A percentile compares a stretch with the other conserved stretches of the same genome.
Conservation (phyloP, 1,284 basidiomycete species). For the Trichosporon sp. region DNA sequence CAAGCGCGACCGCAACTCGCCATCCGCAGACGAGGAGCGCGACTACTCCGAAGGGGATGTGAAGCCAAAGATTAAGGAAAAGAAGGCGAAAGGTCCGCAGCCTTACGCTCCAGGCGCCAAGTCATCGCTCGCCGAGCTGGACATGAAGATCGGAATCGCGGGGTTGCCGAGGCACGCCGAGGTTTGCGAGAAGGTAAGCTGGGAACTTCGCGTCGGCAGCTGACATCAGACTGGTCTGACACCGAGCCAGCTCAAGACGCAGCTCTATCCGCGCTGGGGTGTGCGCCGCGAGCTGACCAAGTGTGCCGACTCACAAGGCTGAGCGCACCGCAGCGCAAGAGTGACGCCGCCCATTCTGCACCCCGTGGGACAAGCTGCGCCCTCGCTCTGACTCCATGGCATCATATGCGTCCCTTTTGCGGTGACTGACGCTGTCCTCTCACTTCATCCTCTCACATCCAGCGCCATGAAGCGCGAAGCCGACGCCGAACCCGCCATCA, state of each 20-base stretch:
- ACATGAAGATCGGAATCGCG: not conserved
- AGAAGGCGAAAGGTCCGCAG: conserved; percentile 1
- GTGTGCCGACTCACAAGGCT: not conserved
- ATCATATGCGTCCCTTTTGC: not conserved
- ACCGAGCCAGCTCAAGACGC: not conserved
- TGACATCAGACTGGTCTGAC: not conserved
- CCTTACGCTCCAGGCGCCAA: not conserved
- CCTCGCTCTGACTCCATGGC: not conserved
- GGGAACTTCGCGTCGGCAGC: not conserved
- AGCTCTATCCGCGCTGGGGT: not conserved
- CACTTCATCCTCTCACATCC: not conserved
- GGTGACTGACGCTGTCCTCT: not conserved
- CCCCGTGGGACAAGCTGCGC: not conserved
- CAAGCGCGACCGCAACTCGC: not conserved
- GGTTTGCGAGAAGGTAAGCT: conserved; percentile 4
- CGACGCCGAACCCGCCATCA: not conserved
- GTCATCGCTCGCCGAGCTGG: not conserved
- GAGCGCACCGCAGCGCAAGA: not conserved
- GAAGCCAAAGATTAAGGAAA: not conserved
- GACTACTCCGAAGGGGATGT: not conserved
- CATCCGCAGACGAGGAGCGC: not conserved
- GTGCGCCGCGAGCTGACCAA: not conserved
- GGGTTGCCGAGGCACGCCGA: not conserved
- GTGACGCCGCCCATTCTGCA: not conserved
- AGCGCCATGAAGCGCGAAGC: not conserved